Conservation (phyloP, 805 yeast species). For the Kodamaea kaohsiungensis region DNA sequence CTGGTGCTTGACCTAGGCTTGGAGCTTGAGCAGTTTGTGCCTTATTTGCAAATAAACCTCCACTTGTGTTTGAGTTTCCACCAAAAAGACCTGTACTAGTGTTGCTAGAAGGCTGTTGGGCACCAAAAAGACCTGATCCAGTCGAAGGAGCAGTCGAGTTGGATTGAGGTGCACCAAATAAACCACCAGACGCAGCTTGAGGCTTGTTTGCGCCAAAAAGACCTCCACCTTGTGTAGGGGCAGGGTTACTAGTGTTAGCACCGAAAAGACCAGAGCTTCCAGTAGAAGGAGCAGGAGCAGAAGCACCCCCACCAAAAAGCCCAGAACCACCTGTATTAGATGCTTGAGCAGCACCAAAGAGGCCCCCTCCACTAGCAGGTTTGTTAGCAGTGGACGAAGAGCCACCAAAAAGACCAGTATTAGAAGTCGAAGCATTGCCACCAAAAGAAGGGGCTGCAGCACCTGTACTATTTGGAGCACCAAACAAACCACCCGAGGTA, state of each 20-base stretch:
- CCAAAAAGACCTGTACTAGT: conserved; percentile 10
- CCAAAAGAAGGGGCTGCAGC: conserved; percentile 5
- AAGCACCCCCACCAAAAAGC: conserved; percentile 4
- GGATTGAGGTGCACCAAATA: conserved; percentile 6
- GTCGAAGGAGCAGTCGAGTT: background rate
- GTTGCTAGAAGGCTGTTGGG: background rate
- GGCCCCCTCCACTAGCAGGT: background rate
- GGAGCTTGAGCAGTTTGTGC: background rate
- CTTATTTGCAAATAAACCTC: background rate
- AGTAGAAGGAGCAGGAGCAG: background rate
- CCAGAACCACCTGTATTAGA: background rate
- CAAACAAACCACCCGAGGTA: conserved; percentile 8
- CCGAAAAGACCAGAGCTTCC: conserved; percentile 4
- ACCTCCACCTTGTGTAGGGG: conserved; percentile 1
- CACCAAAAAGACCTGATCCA: conserved; percentile 5
- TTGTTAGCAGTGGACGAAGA: background rate
- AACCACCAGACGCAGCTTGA: conserved; percentile 1
- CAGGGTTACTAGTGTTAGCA: background rate
- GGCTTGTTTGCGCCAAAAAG: conserved; percentile 7
- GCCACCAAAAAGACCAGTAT: conserved; percentile 10
- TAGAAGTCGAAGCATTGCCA: background rate
- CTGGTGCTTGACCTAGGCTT: background rate
- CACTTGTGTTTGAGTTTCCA: background rate
- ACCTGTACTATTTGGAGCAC: conserved; percentile 5
- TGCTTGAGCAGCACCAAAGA: conserved; percentile 5